A percentile compares a stretch with the other conserved stretches of the same genome.
Conservation (phyloP, 1,139 yeast genomes). For the Scheffersomyces stambukii region DNA sequence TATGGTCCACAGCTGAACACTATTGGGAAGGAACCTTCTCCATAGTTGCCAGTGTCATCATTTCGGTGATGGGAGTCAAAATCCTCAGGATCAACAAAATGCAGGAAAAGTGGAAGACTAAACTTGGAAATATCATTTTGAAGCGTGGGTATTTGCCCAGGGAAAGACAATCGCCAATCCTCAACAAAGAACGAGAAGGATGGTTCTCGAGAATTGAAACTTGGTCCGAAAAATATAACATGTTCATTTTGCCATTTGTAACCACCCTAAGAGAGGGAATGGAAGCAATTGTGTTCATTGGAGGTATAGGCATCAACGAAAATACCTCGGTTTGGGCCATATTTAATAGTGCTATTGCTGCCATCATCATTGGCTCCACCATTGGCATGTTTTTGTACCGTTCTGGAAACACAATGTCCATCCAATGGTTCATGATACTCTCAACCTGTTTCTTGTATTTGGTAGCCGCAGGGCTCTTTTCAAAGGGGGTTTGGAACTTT, state of each 20-base stretch:
- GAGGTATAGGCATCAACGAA: constrained; percentile 46
- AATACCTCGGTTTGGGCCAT: constrained; percentile 33
- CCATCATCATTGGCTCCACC: constrained; percentile 27
- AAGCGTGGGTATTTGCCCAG: constrained; percentile 16
- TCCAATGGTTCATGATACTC: constrained; percentile 36
- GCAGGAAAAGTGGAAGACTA: constrained; percentile 84
- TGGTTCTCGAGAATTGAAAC: constrained; percentile 11
- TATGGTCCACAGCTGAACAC: constrained; percentile 43
- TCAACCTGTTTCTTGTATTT: constrained; percentile 42
- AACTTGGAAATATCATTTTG: constrained; percentile 34
- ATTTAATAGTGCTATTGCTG: constrained; percentile 25
- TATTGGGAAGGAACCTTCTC: constrained; percentile 48
- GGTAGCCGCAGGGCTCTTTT: constrained; percentile 44
- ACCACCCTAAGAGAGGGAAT: constrained; percentile 46
- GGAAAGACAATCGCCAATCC: too few relatives aligned
- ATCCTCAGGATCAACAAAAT: constrained; percentile 44
- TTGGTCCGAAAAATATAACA: constrained; percentile 32
- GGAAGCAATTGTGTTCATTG: constrained; percentile 46
- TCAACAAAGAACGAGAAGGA: too few relatives aligned
- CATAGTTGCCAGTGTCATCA: constrained; percentile 39
- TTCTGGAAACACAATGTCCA: constrained; percentile 40
- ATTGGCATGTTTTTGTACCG: constrained; percentile 37
- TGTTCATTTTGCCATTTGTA: constrained; percentile 41
- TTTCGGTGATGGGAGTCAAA: constrained; percentile 43
- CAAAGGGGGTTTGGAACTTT: constrained; percentile 45